Evolutionary conservation across 139 green algal species (phyloP), one percentile per base, ranked within the genome.

Genomic region (Asterochloris erici): DNA sequence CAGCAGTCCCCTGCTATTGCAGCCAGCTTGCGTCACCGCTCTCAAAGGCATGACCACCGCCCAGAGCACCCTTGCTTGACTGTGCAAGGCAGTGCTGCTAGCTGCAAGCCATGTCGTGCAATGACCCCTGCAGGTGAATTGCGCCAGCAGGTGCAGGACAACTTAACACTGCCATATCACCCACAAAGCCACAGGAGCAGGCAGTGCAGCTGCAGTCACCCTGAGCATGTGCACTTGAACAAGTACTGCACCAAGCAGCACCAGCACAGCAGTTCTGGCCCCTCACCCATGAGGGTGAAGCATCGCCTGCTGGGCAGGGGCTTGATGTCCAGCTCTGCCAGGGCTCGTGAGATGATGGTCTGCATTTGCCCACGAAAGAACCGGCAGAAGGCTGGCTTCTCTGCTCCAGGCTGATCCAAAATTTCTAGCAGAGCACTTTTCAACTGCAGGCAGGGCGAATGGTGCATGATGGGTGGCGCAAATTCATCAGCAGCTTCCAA

Each of bases 281-380:
- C n/a, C 93, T 87, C 81, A 96, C 94, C 88, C 86, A 98, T 95
- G 47, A 98, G 85, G 11, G 93, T 90, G 86, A 98, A 97, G 89
- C 95, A 98, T 21, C 97, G 87, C 15, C 97, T 89, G 85, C 92
- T 97, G 78, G 97, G 95, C 27, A 98, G 84, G 1, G 95, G 81
- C 79, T 95, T 93, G 82, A 99, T 95, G 60, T 89, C 91, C 81
- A 98, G 79, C n/a, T 99, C 97, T 13, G 78, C 86, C 21, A 98
- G 90, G 12, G 97, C 97, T 62, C 94, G 91, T 16, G 91, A 92
- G 81, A 99, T 99, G 90, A 99, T 99, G 63, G 97, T 99, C 82
- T 96, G 90, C 97, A 99, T 99, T 86, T 99, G 96, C 24, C 90
- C 93, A 10, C 97, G 85, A 88, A 99, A 99, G 89, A 97, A 99